Evolutionary conservation across 2,329 filamentous ascomycete species (phyloP), one percentile per base, ranked within the genome.

Genomic region (Pseudocercospora crystallina): DNA sequence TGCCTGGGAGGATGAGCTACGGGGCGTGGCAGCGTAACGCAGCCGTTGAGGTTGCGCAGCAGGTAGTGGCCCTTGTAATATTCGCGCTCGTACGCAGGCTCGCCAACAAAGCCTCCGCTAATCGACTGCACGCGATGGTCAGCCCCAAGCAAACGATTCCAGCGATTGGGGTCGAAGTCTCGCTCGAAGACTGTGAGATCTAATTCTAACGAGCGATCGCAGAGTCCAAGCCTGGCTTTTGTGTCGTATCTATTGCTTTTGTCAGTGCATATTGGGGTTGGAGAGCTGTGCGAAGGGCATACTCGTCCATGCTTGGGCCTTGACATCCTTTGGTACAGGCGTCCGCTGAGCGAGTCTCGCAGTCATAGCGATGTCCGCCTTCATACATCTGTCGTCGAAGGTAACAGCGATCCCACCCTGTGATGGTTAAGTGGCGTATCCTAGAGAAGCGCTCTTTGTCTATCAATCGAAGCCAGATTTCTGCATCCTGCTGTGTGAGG

Each of bases 41-140:
- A 47, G n/a, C 36, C 44, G 11, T 40, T 30, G 2, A 47, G 29
- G n/a, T 13, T 39, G n/a, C 44, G 44, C 11, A 47, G 36, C 10
- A 47, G 44, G 20, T 47, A 40, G 44, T 39, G 34, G n/a, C 34
- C 44, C 11, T 39, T 41, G 8, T 47, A 26, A 32, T 39, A 47
- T 2, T 47, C 36, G 14, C 35, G 44, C 12, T 32, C 17, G 10
- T 37, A 47, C 3, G 29, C 29, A 8, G 35, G 20, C 5, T 39
- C 35, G 4, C 20, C 44, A 20, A 32, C 34, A 39, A 38, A 38
- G 35, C 34, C 29, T 8, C 26, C 14, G 34, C 29, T 38, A n/a
- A 38, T 37, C 8, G 34, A 38, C 36, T 43, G 30, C 2, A 47
- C 35, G 41, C 41, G 41, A 13, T 43, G 41, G 8, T 43, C 41